Conservation (phyloP, 2,329 filamentous ascomycete species). For the Thielaviopsis cerberus region DNA sequence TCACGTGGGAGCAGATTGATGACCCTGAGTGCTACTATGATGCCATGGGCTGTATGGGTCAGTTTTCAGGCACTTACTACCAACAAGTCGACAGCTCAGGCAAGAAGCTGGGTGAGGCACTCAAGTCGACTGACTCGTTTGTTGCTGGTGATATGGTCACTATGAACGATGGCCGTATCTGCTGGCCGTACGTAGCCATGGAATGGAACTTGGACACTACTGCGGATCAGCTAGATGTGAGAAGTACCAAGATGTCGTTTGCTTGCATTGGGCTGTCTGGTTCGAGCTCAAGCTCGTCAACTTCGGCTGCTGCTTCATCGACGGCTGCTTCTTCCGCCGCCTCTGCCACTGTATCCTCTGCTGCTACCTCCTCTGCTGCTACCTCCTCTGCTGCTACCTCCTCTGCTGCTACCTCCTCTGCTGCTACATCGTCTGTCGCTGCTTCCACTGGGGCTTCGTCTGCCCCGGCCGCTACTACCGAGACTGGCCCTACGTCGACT, state of each 20-base stretch:
- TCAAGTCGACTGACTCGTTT: conserved; percentile 33
- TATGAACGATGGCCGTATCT: conserved; percentile 37
- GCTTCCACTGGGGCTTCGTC: too few relatives aligned
- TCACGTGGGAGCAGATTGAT: conserved; percentile 43
- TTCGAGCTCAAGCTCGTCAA: neutral
- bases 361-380: conserved; percentile 17
- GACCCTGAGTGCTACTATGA: conserved; percentile 34
- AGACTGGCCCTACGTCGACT: too few relatives aligned
- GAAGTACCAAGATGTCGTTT: conserved; percentile 30
- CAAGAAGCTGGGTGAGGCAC: conserved; percentile 29
- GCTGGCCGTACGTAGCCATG: conserved; percentile 43
- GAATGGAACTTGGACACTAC: conserved; percentile 27
- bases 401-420: conserved; percentile 18
- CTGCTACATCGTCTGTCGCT: too few relatives aligned
- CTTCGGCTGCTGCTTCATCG: neutral
- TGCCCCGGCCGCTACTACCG: too few relatives aligned
- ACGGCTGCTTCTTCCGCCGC: neutral
- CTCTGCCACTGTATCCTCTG: conserved; percentile 1
- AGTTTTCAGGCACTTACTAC: conserved; percentile 39
- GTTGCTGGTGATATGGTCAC: conserved; percentile 46
- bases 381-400: conserved; percentile 26
- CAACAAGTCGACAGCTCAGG: conserved; percentile 35
- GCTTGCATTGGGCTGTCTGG: conserved; percentile 23
- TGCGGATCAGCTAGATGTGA: conserved; percentile 12
- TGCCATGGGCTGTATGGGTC: conserved; percentile 41